Percentiles rank a stretch among this genome's conserved stretches.
phyloP scores from a whole-genome alignment of 2,329 filamentous ascomycete species.

The Dactylella cylindrospora region DNA sequence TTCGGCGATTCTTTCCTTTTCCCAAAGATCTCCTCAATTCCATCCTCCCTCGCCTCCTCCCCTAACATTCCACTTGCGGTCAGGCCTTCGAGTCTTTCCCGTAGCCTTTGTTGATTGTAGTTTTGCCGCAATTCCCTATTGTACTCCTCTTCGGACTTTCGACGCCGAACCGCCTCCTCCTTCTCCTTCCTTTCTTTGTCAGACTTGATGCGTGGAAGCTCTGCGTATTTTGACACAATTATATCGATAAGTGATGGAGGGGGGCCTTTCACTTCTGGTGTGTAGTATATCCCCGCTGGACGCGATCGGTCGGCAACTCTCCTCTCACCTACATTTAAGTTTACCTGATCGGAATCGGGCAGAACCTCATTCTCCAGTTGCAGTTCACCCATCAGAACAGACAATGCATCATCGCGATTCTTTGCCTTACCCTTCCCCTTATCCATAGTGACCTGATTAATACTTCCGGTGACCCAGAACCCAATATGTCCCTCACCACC shows the following conservation, averaged over 20 bases:
- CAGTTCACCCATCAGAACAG: no score
- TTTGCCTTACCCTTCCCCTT: no score
- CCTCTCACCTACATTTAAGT: not conserved
- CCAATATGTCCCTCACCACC: no score
- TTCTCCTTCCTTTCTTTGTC: not conserved
- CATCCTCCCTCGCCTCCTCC: not conserved
- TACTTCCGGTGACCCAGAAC: no score
- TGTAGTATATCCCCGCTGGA: conserved; percentile 1
- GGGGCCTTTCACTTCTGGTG: not conserved
- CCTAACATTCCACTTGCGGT: not conserved
- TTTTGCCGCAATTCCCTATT: conserved; percentile 4
- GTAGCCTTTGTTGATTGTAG: not conserved
- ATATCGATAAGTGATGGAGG: not conserved
- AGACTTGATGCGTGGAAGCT: conserved; percentile 11
- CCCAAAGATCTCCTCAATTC: not conserved
- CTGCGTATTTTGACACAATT: conserved; percentile 17
- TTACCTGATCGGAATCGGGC: not conserved
- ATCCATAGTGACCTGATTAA: no score
- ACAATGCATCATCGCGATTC: no score
- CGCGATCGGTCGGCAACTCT: not conserved
- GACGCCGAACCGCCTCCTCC: not conserved
- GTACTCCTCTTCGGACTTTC: conserved; percentile 32
- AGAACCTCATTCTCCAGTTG: no score
- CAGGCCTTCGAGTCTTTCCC: conserved; percentile 3
- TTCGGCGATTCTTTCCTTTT: not conserved